Base-by-base conservation (phyloP, 805 yeast genomes). In the Saturnispora sekii region DNA sequence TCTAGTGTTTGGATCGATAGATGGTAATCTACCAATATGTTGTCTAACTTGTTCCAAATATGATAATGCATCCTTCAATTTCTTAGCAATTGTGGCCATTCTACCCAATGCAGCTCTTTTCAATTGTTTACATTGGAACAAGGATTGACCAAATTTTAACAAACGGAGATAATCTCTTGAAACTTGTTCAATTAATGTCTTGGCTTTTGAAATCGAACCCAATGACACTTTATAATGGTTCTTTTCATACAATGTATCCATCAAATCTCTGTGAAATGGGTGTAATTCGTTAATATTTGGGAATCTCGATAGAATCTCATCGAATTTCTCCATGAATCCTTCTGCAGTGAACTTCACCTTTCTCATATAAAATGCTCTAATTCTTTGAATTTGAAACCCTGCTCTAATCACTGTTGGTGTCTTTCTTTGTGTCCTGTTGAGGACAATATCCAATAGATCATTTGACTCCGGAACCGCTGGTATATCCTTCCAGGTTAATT, bases 31-130 rank as follows among this genome's bases (percentile, higher is more conserved):
- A 58, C 97, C 96, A 70, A 93, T 76, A 71, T 93, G 99, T 72
- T 93, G 99, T 72, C 99, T 83, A 47, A 93, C 99, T 70, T 93
- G 97, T 70, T 93, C 99, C 63, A 93, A 72, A 69, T 93, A 93
- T 40, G 78, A 76, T 49, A 93, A 73, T 16, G 98, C 90, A 64
- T 93, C 98, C 69, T 90, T 93, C 62, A 93, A 76, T 56, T 94
- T 87, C 74, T 93, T 93, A 60, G 81, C 81, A 59, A 93, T 88
- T 32, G 99, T 93, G 45, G 98, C 99, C 99, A 93, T 93, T 69
- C 99, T 84, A 74, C 99, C 99, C 58, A 93, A 71, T 30, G 97
- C 99, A 55, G 99, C 99, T 62, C 97, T 78, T 68, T 93, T 93
- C 64, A 93, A 79, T 72, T 93, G 98, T 69, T 93, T 93, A 77